phyloP scores from a whole-genome alignment of 148 eudicot genomes.

The Rhododendron henanense region DNA sequence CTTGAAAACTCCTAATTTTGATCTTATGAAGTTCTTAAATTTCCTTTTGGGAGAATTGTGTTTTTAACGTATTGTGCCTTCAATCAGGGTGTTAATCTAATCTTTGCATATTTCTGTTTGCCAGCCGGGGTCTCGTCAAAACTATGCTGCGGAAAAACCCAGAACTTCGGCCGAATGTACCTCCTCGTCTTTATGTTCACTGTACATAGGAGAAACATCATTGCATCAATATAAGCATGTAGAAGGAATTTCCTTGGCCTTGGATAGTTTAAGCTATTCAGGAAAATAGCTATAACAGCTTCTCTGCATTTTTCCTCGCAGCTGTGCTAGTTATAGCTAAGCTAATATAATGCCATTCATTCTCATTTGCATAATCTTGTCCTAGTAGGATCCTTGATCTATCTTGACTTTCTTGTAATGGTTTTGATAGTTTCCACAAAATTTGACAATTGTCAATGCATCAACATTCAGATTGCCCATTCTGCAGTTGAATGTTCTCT shows the following conservation, averaged over 20 bases:
- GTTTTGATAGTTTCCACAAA: background rate
- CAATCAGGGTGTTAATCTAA: background rate
- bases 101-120: conserved; percentile 22
- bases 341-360: background rate
- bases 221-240: background rate
- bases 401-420: background rate
- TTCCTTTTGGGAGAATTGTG: background rate
- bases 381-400: background rate
- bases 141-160: conserved; percentile 97
- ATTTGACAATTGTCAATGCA: background rate
- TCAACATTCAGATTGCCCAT: background rate
- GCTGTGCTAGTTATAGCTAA: background rate
- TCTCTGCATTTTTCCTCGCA: background rate
- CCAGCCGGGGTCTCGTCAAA: conserved; percentile 87
- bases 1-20: background rate
- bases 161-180: conserved; percentile 84
- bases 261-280: background rate
- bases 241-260: background rate
- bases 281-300: background rate
- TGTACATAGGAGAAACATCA: background rate
- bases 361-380: background rate
- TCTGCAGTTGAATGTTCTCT: background rate
- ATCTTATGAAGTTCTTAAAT: background rate
- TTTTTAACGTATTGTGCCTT: background rate
- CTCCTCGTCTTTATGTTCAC: conserved; percentile 19